phyloP scores from a whole-genome alignment of 106 monocot species.

The Dioscorea dumetorum region DNA sequence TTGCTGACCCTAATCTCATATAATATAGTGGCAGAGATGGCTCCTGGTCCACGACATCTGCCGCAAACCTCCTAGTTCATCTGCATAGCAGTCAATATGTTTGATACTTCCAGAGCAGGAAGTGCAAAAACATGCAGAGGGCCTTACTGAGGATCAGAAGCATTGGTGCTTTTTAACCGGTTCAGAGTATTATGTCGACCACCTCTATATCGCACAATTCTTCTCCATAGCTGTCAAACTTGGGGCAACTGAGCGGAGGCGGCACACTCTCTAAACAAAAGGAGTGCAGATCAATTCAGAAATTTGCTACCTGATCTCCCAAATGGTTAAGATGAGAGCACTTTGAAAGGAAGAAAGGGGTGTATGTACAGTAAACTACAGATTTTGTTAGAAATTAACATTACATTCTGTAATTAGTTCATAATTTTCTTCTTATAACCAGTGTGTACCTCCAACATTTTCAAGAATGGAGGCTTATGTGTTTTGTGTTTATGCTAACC shows the following conservation, averaged over 20 bases:
- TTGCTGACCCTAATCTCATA: neutral
- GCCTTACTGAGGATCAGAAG: no score
- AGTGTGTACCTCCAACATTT: conserved; percentile 1
- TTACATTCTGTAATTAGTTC: neutral
- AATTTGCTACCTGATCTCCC: neutral
- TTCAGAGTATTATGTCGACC: neutral
- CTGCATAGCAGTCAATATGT: neutral
- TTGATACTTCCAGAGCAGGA: neutral
- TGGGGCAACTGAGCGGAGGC: no score
- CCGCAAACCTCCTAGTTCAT: neutral
- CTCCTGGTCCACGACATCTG: neutral
- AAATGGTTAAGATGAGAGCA: neutral
- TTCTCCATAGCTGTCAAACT: neutral
- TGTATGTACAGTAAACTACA: neutral
- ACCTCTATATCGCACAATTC: neutral
- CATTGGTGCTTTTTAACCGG: no score
- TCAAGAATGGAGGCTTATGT: conserved; percentile 1
- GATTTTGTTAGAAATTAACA: neutral
- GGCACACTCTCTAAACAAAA: neutral
- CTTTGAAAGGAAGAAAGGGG: neutral
- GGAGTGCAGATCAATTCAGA: neutral
- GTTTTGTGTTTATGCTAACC: neutral
- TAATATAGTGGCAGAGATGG: neutral
- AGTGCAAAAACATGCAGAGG: no score
- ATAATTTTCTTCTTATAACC: neutral